These are phyloP conservation scores for Penicillium polonicum DNA, from an alignment of 2,329 filamentous ascomycete genomes.

Conservation along the genomic window DNA sequence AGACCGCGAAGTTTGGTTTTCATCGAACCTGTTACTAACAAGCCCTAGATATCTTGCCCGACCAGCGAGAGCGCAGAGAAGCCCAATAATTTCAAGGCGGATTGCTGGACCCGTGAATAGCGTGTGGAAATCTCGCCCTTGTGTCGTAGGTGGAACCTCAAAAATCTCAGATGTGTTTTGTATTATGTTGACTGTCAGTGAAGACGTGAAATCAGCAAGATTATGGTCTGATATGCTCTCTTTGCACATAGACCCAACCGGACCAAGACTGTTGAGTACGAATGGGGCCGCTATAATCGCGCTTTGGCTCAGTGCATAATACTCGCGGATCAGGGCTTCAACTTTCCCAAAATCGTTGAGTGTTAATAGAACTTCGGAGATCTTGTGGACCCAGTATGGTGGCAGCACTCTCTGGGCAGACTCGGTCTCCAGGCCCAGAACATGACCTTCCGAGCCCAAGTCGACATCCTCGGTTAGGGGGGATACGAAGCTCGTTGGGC, in stretches of 20 bases:
- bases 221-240: constrained; percentile 11
- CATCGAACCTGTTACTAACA: constrained; percentile 14
- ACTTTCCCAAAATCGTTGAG: constrained; percentile 20
- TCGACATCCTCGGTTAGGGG: constrained; percentile 26
- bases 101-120: constrained; percentile 40
- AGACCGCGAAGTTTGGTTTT: constrained; percentile 7
- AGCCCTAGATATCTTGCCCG: constrained; percentile 25
- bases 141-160: constrained; percentile 21
- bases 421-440: constrained; percentile 13
- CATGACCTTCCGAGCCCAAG: constrained; percentile 15
- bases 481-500: constrained; percentile 36
- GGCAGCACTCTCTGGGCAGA: constrained; percentile 16
- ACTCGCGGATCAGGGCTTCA: constrained; percentile 22
- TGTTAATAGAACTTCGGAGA: constrained; percentile 16
- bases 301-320: constrained; percentile 30
- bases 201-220: constrained; percentile 10
- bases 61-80: constrained; percentile 41
- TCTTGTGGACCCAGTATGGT: constrained; percentile 24
- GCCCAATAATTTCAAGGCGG: constrained; percentile 42
- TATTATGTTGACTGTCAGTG: constrained; percentile 20
- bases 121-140: constrained; percentile 38
- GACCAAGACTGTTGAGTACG: constrained; percentile 33
- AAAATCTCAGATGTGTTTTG: constrained; percentile 29
- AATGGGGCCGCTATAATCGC: constrained; percentile 39
- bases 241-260: constrained; percentile 17